These are phyloP conservation scores for Tolypocladium album DNA, from an alignment of 2,329 filamentous ascomycete genomes.

Conservation along the genomic window DNA sequence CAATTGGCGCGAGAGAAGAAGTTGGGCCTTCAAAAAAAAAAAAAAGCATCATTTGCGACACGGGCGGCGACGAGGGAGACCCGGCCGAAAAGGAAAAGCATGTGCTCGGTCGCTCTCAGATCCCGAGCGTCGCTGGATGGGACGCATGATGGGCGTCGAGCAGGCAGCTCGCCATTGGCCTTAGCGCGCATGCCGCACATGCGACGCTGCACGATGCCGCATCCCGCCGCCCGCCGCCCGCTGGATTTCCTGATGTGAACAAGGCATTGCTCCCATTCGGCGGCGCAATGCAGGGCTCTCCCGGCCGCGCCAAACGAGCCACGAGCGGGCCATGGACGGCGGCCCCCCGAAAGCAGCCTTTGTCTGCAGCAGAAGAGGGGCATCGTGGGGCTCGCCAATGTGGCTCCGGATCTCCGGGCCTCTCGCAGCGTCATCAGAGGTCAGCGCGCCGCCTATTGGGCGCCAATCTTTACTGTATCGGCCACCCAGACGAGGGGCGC, in stretches of 20 bases:
- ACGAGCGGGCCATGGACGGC: neutral
- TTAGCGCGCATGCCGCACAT: neutral
- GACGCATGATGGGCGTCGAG: neutral
- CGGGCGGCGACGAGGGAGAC: neutral
- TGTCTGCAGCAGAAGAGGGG: neutral
- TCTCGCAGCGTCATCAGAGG: neutral
- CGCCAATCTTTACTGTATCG: neutral
- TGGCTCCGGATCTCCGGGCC: neutral
- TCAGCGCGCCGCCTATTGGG: neutral
- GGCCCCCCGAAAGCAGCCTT: neutral
- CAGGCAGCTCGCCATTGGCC: neutral
- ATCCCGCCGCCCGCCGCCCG: neutral
- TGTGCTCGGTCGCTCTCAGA: neutral
- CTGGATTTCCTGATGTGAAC: neutral
- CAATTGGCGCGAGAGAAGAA: neutral
- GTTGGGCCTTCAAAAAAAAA: neutral
- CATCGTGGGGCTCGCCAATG: neutral
- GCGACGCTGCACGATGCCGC: neutral
- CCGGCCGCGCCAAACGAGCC: neutral
- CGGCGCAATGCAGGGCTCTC: neutral
- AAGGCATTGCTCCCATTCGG: neutral
- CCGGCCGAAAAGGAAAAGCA: neutral
- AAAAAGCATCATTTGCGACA: neutral
- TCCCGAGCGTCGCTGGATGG: neutral
- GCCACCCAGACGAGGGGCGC: neutral